Evolutionary conservation across 139 green algal species (phyloP), one percentile per base, ranked within the genome.

Genomic region (Chlamydomonas sp.): DNA sequence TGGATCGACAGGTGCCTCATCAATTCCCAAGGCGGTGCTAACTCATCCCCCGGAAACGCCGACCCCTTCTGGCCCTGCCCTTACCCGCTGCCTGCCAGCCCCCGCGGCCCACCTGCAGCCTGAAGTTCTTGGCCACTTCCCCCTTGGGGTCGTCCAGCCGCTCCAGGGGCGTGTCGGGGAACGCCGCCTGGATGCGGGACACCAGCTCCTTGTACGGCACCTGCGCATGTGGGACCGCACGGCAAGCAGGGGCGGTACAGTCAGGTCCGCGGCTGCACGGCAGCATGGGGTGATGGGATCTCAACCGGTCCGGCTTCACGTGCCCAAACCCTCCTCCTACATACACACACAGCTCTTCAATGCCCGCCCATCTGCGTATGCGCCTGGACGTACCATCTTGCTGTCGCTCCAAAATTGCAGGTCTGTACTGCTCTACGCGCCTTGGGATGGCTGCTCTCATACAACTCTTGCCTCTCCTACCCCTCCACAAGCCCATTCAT

Each of bases 111-210:
- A 87, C 83, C 83, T 12, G 16, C 18, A 97, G 69, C 62, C 83
- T 49, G 87, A 98, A 99, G 90, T 99, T 99, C 90, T 99, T 99
- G 79, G 96, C 97, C 61, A 99, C 97, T 89, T 99, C 97, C 2
- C 94, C 94, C 1, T 20, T 8, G 0, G 95, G 94, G 90, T 98
- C 96, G 62, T 92, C 78, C 77, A 91, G 79, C 9, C 93, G 90
- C 77, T 94, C 73, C 75, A 96, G 82, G 8, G 86, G 57, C 61
- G 18, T 78, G 66, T 63, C 71, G 58, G 82, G 84, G 77, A 81
- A 75, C 67, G 69, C 86, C 10, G 69, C 49, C 8, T 63, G 62
- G 57, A 90, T 80, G 62, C 82, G 85, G 0, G 15, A 69, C 80
- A 95, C 67, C 91, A 98, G 94, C 79, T 99, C 97, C 49, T 80